Evolutionary conservation across 208 protist species (phyloP).

Genomic region (Jaenimonas drosophilae): DNA sequence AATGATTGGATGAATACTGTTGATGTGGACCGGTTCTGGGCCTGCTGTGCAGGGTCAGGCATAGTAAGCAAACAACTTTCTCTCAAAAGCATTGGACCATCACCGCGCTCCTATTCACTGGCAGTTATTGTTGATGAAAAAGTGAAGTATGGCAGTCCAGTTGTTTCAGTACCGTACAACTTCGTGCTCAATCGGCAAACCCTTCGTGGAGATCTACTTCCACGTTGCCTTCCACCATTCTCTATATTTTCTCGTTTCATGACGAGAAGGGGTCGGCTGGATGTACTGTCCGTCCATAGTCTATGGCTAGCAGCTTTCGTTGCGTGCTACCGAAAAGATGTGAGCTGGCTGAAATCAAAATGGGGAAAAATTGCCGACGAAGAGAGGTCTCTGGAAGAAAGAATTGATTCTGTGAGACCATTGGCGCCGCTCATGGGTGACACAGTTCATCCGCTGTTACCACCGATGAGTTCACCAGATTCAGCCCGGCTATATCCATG

Average conservation of each 20-base stretch:
- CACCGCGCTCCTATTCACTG: conserved; percentile 8
- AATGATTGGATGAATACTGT: background rate
- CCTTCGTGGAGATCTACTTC: conserved; percentile 36
- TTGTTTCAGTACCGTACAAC: conserved; percentile 63
- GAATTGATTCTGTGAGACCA: background rate
- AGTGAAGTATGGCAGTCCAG: conserved; percentile 29
- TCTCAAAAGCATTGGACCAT: conserved; percentile 7
- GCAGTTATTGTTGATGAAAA: conserved; percentile 27
- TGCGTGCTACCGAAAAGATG: conserved; percentile 11
- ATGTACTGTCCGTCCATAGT: conserved; percentile 23
- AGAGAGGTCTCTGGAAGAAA: background rate
- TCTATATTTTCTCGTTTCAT: conserved; percentile 29
- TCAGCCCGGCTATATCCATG: too few species aligned
- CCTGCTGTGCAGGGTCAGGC: conserved; percentile 37
- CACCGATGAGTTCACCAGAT: background rate
- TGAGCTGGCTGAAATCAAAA: conserved; percentile 1
- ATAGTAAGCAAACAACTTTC: conserved; percentile 48
- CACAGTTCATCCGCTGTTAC: background rate
- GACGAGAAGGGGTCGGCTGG: conserved; percentile 37
- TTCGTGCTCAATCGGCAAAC: conserved; percentile 60
- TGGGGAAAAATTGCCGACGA: background rate
- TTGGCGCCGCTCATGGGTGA: background rate
- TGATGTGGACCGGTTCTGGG: conserved; percentile 42
- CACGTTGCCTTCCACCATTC: conserved; percentile 31
- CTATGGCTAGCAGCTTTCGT: conserved; percentile 37